Percentiles rank a stretch among this genome's conserved stretches.
These are phyloP conservation scores for Neurospora sp. DNA, from an alignment of 495 filamentous ascomycete species.

Conservation along the genomic window DNA sequence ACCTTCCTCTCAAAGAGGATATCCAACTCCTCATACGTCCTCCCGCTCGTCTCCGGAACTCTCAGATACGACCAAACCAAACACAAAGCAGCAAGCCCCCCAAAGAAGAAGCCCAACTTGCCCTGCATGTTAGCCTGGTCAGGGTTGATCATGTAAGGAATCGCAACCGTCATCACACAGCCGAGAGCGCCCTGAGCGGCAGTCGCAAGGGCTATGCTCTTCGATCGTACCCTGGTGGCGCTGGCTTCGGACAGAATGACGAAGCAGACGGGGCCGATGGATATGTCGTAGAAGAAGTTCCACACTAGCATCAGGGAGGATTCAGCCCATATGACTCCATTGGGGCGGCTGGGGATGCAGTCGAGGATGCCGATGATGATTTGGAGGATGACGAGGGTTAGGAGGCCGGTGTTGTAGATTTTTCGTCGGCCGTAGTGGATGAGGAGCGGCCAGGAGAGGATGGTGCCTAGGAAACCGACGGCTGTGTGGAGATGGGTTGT, in stretches of 20 bases:
- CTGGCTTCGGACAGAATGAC: constrained; percentile 53
- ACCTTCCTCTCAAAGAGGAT: constrained; percentile 41
- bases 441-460: constrained; percentile 45
- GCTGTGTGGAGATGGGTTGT: constrained; percentile 9
- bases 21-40: constrained; percentile 52
- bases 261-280: constrained; percentile 52
- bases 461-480: constrained; percentile 37
- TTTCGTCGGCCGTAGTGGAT: constrained; percentile 43
- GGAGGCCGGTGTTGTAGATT: constrained; percentile 43
- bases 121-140: constrained; percentile 53
- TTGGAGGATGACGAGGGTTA: constrained; percentile 35
- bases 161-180: constrained; percentile 52
- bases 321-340: constrained; percentile 41
- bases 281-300: constrained; percentile 47
- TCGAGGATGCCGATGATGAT: constrained; percentile 53
- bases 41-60: constrained; percentile 50
- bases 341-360: constrained; percentile 36
- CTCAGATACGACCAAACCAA: constrained; percentile 42
- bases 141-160: constrained; percentile 60
- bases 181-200: constrained; percentile 49
- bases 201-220: constrained; percentile 53
- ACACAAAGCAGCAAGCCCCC: constrained; percentile 38
- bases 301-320: constrained; percentile 46
- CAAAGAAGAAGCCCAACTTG: constrained; percentile 62
- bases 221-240: constrained; percentile 47